Conservation (phyloP, 1,139 yeast species). For the Blastobotrys buckinghamii region DNA sequence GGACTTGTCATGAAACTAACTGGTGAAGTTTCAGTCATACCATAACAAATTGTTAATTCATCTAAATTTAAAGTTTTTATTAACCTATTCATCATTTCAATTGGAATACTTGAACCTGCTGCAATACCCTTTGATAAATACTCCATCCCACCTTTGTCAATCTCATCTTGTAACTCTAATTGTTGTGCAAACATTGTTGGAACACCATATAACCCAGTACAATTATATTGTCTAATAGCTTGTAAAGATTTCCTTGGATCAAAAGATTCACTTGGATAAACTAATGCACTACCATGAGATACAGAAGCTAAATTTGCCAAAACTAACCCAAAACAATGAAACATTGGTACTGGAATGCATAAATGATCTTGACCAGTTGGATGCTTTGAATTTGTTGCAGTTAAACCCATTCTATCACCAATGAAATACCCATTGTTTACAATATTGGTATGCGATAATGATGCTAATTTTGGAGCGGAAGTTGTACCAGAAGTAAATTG, state of each 20-base stretch:
- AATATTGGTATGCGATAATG: conserved; percentile 28
- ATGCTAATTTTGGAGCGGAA: conserved; percentile 29
- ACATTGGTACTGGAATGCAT: conserved; percentile 34
- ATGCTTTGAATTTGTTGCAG: conserved; percentile 22
- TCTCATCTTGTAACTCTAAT: conserved; percentile 20
- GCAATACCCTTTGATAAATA: conserved; percentile 31
- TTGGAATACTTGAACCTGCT: conserved; percentile 32
- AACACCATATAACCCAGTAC: conserved; percentile 30
- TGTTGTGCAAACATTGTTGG: conserved; percentile 34
- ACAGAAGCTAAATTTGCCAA: conserved; percentile 30
- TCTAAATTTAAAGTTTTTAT: conserved; percentile 21
- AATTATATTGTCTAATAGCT: conserved; percentile 24
- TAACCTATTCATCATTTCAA: conserved; percentile 29
- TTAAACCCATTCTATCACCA: conserved; percentile 28
- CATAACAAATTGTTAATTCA: conserved; percentile 32
- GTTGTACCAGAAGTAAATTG: conserved; percentile 35
- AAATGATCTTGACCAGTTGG: conserved; percentile 30
- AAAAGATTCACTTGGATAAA: conserved; percentile 31
- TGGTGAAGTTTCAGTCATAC: conserved; percentile 35
- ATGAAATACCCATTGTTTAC: conserved; percentile 31
- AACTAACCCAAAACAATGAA: conserved; percentile 34
- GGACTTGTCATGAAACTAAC: conserved; percentile 32
- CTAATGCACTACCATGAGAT: conserved; percentile 28
- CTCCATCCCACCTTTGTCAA: conserved; percentile 12
- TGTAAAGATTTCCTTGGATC: conserved; percentile 25